Percentiles rank a stretch among this genome's conserved stretches.
phyloP scores from a whole-genome alignment of 2,329 filamentous ascomycete species.

The Cladosporium cucumerinum region DNA sequence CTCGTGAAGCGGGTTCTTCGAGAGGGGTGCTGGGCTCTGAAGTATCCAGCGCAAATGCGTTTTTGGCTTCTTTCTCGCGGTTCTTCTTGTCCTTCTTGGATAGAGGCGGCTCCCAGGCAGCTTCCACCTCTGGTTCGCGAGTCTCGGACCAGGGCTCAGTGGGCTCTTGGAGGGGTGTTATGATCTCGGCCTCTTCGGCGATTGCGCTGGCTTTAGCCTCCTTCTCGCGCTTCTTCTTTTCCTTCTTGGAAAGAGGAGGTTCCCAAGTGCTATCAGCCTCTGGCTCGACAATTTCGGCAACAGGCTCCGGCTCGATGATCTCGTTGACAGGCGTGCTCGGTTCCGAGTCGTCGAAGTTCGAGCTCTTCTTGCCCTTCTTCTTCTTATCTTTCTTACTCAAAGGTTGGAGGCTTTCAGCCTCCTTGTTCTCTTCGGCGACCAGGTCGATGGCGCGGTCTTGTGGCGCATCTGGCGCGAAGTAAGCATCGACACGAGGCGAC shows the following conservation, averaged over 20 bases:
- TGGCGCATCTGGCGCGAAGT: not conserved
- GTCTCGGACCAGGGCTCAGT: conserved; percentile 15
- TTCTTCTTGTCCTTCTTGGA: conserved; percentile 41
- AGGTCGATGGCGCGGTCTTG: conserved; percentile 1
- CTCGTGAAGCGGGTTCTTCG: not conserved
- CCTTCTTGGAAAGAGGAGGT: conserved; percentile 21
- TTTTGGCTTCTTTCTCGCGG: conserved; percentile 21
- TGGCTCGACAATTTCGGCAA: not conserved
- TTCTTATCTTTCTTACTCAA: conserved; percentile 30
- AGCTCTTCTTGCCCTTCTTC: conserved; percentile 46
- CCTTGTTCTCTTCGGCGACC: conserved; percentile 30
- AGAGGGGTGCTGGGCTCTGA: not conserved
- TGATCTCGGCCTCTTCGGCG: not conserved
- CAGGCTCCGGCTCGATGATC: conserved; percentile 22
- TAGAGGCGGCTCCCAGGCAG: conserved; percentile 32
- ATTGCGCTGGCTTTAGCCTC: not conserved
- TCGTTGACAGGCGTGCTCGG: conserved; percentile 18
- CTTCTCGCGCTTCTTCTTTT: conserved; percentile 39
- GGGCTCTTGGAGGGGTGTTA: not conserved
- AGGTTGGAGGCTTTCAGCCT: not conserved
- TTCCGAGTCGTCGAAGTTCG: conserved; percentile 19
- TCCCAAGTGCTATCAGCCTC: conserved; percentile 18
- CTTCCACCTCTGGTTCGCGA: conserved; percentile 10
- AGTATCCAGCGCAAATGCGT: conserved; percentile 10
- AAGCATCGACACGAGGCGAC: not conserved